Conservation (phyloP, 2,329 filamentous ascomycete species). For the Aspergillaceae sp. region DNA sequence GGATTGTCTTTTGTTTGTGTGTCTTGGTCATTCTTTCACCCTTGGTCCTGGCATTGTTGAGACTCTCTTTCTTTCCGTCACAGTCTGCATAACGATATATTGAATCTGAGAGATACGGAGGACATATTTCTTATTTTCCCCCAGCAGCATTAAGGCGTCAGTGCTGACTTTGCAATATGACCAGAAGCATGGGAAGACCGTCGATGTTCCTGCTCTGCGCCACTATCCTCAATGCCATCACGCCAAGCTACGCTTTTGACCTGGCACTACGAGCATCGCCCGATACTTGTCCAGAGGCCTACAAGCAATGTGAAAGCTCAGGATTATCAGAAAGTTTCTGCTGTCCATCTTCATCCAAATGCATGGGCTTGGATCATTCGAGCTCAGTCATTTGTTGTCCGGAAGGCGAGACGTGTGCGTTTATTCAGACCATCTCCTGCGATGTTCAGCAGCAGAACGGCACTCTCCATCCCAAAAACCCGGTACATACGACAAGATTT, state of each 20-base stretch:
- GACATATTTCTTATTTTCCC: background rate
- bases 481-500: slow-evolving; percentile 37
- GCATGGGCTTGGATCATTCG: slow-evolving; percentile 34
- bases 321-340: slow-evolving; percentile 37
- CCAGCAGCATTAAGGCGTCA: background rate
- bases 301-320: slow-evolving; percentile 27
- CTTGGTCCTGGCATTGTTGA: background rate
- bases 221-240: slow-evolving; percentile 13
- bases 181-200: slow-evolving; percentile 1
- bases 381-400: slow-evolving; percentile 41
- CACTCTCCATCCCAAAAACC: slow-evolving; percentile 25
- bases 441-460: slow-evolving; percentile 36
- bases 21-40: background rate
- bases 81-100: too few species aligned
- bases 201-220: slow-evolving; percentile 16
- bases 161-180: background rate
- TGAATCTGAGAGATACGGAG: too few species aligned
- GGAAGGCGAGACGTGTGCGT: slow-evolving; percentile 31
- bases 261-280: slow-evolving; percentile 15
- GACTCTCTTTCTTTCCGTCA: background rate
- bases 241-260: slow-evolving; percentile 12
- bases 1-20: slow-evolving; percentile 1
- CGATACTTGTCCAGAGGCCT: slow-evolving; percentile 25
- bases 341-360: slow-evolving; percentile 33
- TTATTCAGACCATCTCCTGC: slow-evolving; percentile 37